Evolutionary conservation across 2,329 filamentous ascomycete genomes (phyloP).

Genomic region (Penicillium sp.): DNA sequence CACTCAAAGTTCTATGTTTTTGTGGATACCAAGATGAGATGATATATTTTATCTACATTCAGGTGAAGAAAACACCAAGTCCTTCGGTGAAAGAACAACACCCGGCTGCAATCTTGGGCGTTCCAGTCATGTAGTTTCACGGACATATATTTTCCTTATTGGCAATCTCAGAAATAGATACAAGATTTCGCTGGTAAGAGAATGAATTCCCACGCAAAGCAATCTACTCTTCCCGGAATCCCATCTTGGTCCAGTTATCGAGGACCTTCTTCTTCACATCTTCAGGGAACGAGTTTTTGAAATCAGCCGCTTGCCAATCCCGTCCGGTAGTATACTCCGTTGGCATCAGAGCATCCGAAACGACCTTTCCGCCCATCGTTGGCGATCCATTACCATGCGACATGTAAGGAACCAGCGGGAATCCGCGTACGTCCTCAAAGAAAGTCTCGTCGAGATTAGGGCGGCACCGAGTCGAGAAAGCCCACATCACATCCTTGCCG

Average conservation of each 20-base stretch:
- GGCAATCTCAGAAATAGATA: not conserved
- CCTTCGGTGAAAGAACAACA: no score
- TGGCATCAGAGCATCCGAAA: conserved; percentile 51
- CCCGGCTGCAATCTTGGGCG: no score
- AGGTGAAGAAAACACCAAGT: no score
- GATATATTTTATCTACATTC: no score
- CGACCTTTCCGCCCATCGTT: conserved; percentile 50
- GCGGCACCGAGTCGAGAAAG: conserved; percentile 54
- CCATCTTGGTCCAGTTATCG: conserved; percentile 40
- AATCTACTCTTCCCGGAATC: conserved; percentile 29
- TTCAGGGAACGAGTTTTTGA: conserved; percentile 44
- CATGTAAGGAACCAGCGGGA: conserved; percentile 55
- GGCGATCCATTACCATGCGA: conserved; percentile 44
- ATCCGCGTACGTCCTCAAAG: conserved; percentile 51
- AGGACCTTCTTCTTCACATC: conserved; percentile 47
- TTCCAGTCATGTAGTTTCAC: no score
- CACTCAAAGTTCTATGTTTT: no score
- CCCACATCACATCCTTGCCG: conserved; percentile 54
- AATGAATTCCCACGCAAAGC: no score
- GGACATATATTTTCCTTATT: not conserved
- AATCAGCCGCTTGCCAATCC: conserved; percentile 39
- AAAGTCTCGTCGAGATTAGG: conserved; percentile 50
- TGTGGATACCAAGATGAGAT: no score
- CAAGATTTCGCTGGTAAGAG: not conserved
- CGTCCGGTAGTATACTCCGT: conserved; percentile 47